Base-by-base conservation (phyloP, 2,329 filamentous ascomycete genomes). In the Elsinoe fawcettii region DNA sequence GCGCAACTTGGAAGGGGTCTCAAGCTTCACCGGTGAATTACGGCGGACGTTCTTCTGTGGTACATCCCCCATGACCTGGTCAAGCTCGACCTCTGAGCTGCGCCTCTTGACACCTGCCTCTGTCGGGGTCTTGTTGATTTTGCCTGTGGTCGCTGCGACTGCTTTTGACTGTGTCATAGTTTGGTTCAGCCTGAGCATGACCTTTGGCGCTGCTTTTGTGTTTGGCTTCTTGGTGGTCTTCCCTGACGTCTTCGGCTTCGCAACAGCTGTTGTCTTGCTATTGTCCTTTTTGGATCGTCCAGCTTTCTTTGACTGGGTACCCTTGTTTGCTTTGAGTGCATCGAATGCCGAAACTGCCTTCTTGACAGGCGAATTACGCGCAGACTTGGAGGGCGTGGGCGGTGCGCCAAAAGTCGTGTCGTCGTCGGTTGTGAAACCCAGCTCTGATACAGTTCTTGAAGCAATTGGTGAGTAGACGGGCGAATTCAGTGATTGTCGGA, bases 331-430 rank as follows among this genome's bases (percentile, higher is more conserved):
- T 18, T 55, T 44, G 18, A 58, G n/a, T n/a, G 23, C 60, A 22
- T 60, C 61, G 34, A 65, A 55, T 14, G 61, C 56, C 18, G 63
- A 55, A 3, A 58, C 43, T 5, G 59, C 61, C 16, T 46, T 61
- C 41, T 64, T 66, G 16, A 46, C 58, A 16, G 66, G 62, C 22
- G 55, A 51, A 32, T 62, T 64, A 57, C 62, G 64, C n/a, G 22
- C 47, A 18, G 49, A 51, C 12, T 67, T 69, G 14, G 65, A 66
- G 7, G 69, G 69, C n/a, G 69, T 71, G 27, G 65, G 62, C n/a
- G 68, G 56, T 7, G 65, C 67, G 46, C 51, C 64, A 27, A 56
- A 56, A 43, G 65, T 64, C 41, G 58, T 62, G 46, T 68, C 66
- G 12, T 61, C 63, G 5, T 55, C 47, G 39, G 30, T 54, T 23